These are phyloP conservation scores for Cyberlindnera lachancei DNA, from an alignment of 805 yeast species.

Conservation along the genomic window DNA sequence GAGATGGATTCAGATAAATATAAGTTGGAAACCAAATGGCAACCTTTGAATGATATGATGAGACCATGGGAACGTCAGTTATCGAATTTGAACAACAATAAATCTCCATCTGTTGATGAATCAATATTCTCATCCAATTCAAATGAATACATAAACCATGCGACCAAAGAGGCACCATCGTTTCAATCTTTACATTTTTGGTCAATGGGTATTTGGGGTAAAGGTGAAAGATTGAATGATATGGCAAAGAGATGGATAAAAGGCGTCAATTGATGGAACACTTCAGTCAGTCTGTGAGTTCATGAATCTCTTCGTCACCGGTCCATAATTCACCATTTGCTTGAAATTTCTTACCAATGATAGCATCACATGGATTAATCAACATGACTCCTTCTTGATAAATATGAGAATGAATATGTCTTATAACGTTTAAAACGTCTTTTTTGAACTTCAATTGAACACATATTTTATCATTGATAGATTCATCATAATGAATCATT, in stretches of 20 bases:
- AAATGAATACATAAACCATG: conserved; percentile 12
- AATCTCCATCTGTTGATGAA: neutral
- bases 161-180: conserved; percentile 26
- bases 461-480: neutral
- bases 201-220: conserved; percentile 62
- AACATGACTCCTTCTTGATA: conserved; percentile 1
- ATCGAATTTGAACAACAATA: no score
- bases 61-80: conserved; percentile 51
- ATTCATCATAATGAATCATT: neutral
- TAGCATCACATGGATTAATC: conserved; percentile 6
- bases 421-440: conserved; percentile 1
- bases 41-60: conserved; percentile 42
- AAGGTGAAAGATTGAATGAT: conserved; percentile 37
- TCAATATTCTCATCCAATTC: conserved; percentile 5
- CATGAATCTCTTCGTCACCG: neutral
- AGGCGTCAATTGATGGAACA: conserved; percentile 19
- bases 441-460: neutral
- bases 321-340: neutral
- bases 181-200: conserved; percentile 48
- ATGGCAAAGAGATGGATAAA: conserved; percentile 52
- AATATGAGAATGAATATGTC: conserved; percentile 5
- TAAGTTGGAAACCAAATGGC: conserved; percentile 49
- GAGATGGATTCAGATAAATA: conserved; percentile 51
- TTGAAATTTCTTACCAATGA: conserved; percentile 4
- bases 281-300: neutral